phyloP scores from a whole-genome alignment of 1,284 basidiomycete genomes.

The Ganoderma sp. region DNA sequence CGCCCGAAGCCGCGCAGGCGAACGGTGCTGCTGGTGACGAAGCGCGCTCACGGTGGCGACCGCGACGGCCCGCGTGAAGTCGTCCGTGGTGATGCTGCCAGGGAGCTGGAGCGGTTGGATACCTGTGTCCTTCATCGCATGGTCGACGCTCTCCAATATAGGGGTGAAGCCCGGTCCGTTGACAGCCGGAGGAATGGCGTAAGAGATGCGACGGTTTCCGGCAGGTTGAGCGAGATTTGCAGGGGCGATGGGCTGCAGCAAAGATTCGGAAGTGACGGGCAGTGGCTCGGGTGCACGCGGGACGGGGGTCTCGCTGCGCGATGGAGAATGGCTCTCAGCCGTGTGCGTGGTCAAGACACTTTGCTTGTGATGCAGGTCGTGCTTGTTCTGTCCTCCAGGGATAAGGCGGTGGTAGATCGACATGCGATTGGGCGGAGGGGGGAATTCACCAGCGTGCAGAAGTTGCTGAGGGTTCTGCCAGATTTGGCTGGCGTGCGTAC shows the following conservation, averaged over 20 bases:
- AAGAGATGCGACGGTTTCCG: slow-evolving; percentile 54
- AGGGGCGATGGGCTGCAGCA: slow-evolving; percentile 18
- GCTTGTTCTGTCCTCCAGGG: slow-evolving; percentile 39
- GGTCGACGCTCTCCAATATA: slow-evolving; percentile 78
- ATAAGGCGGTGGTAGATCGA: slow-evolving; percentile 78
- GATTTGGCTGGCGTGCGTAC: slow-evolving; percentile 98
- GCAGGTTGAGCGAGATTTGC: slow-evolving; percentile 29
- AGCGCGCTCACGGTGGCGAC: slow-evolving; percentile 89
- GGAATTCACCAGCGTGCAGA: slow-evolving; percentile 70
- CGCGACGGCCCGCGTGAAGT: slow-evolving; percentile 89
- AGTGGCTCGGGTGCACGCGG: slow-evolving; percentile 37
- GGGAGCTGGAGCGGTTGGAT: slow-evolving; percentile 65
- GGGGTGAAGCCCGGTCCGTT: slow-evolving; percentile 57
- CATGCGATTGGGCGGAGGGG: slow-evolving; percentile 57
- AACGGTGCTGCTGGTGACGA: slow-evolving; percentile 72
- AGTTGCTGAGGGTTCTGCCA: slow-evolving; percentile 97
- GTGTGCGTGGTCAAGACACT: slow-evolving; percentile 47
- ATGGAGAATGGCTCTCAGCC: slow-evolving; percentile 39
- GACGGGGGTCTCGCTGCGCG: slow-evolving; percentile 49
- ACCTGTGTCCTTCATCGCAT: slow-evolving; percentile 70
- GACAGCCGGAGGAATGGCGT: slow-evolving; percentile 51
- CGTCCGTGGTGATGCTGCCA: slow-evolving; percentile 77
- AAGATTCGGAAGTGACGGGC: slow-evolving; percentile 25
- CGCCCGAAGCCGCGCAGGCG: slow-evolving; percentile 49
- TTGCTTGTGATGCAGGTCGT: slow-evolving; percentile 50